Conservation (phyloP, 495 filamentous ascomycete species). For the Pseudotulostoma volvatum region DNA sequence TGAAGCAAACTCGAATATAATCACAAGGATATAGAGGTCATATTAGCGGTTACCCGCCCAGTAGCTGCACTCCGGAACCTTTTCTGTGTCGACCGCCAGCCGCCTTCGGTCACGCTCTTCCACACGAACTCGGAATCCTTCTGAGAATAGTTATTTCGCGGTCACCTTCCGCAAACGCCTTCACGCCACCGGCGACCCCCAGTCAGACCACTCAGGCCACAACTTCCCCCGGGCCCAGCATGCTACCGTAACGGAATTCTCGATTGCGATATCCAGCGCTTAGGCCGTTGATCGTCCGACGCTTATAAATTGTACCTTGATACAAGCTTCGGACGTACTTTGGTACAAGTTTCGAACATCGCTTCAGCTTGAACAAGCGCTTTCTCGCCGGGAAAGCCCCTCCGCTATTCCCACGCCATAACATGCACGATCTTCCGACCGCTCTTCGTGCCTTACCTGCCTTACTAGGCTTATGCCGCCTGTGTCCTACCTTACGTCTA, state of each 20-base stretch:
- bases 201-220: not conserved
- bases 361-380: not conserved
- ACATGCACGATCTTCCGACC: not conserved
- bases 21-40: not conserved
- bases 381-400: not conserved
- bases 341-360: no score
- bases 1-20: not conserved
- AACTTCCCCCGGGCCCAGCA: not conserved
- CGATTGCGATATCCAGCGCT: not conserved
- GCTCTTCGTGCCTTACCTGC: not conserved
- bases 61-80: not conserved
- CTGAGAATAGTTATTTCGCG: not conserved
- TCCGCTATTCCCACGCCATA: not conserved
- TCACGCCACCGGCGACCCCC: not conserved
- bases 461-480: not conserved
- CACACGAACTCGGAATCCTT: not conserved
- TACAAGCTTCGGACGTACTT: no score
- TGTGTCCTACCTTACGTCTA: not conserved
- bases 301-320: no score
- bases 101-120: not conserved
- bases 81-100: not conserved
- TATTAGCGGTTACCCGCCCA: not conserved
- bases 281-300: not conserved
- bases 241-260: not conserved
- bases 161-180: not conserved